Evolutionary conservation across 306 rosid species (phyloP).

Genomic region (Trichosanthes cucumerina): DNA sequence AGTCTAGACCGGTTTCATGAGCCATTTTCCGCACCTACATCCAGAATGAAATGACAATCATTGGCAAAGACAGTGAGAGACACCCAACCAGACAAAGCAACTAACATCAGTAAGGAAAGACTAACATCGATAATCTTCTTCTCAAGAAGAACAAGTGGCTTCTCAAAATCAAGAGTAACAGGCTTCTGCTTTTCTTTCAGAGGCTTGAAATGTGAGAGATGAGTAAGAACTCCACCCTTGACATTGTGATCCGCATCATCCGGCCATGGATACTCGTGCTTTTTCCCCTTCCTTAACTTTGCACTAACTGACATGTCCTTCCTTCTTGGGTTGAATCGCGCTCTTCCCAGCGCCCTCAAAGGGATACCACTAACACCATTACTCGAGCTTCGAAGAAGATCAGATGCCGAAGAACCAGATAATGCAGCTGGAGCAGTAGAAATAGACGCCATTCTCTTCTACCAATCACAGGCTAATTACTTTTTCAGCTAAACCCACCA

Average conservation of each 20-base stretch:
- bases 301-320: slow-evolving; percentile 47
- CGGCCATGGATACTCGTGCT: slow-evolving; percentile 84
- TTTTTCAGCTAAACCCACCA: slow-evolving; percentile 31
- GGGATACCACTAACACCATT: slow-evolving; percentile 58
- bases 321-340: slow-evolving; percentile 32
- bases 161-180: slow-evolving; percentile 69
- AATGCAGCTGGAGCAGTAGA: slow-evolving; percentile 43
- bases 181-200: slow-evolving; percentile 64
- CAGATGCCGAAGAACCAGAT: slow-evolving; percentile 58
- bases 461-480: slow-evolving; percentile 13
- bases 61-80: slow-evolving; percentile 4
- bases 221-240: slow-evolving; percentile 57
- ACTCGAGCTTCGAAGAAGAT: slow-evolving; percentile 70
- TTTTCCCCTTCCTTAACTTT: slow-evolving; percentile 65
- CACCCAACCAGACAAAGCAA: slow-evolving; percentile 10
- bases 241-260: slow-evolving; percentile 76
- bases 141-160: slow-evolving; percentile 62
- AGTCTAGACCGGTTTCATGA: slow-evolving; percentile 76
- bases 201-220: slow-evolving; percentile 76
- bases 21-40: slow-evolving; percentile 83
- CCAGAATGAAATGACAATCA: slow-evolving; percentile 1
- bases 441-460: slow-evolving; percentile 56
- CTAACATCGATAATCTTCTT: slow-evolving; percentile 80
- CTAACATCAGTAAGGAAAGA: slow-evolving; percentile 11
- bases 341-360: slow-evolving; percentile 51